Conservation (phyloP, 2,329 filamentous ascomycete genomes). For the Neophaeococcomyces mojaviensis region DNA sequence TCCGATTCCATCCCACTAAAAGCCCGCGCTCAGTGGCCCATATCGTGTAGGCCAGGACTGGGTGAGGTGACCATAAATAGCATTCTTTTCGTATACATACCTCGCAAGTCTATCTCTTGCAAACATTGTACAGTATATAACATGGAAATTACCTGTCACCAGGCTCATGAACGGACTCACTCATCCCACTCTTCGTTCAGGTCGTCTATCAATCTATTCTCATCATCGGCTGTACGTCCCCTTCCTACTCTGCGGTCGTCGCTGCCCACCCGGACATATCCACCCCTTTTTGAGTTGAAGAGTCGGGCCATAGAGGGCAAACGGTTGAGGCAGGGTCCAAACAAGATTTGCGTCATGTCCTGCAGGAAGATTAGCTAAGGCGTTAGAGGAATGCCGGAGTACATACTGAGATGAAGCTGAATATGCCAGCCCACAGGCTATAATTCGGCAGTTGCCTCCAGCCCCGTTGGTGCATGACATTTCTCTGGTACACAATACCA, state of each 20-base stretch:
- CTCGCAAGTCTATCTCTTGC: no score
- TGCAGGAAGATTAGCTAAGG: constrained; percentile 9
- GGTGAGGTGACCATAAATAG: no score
- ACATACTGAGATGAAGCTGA: constrained; percentile 70
- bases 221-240: constrained; percentile 58
- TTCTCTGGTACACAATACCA: constrained; percentile 91
- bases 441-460: constrained; percentile 97
- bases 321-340: constrained; percentile 36
- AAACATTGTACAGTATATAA: no score
- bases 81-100: no score
- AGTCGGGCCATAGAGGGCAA: constrained; percentile 28
- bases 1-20: no score
- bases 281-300: constrained; percentile 26
- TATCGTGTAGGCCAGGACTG: no score
- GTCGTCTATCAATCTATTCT: constrained; percentile 91
- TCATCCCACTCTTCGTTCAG: constrained; percentile 91
- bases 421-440: constrained; percentile 80
- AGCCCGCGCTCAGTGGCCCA: no score
- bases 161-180: no score
- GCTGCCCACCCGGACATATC: constrained; percentile 29
- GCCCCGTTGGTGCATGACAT: constrained; percentile 85
- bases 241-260: constrained; percentile 27
- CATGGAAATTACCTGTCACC: no score
- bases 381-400: no score
- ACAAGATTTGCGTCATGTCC: constrained; percentile 42